Evolutionary conservation across 768 basidiomycete genomes (phyloP).

Genomic region (Mycena olivaceomarginata): DNA sequence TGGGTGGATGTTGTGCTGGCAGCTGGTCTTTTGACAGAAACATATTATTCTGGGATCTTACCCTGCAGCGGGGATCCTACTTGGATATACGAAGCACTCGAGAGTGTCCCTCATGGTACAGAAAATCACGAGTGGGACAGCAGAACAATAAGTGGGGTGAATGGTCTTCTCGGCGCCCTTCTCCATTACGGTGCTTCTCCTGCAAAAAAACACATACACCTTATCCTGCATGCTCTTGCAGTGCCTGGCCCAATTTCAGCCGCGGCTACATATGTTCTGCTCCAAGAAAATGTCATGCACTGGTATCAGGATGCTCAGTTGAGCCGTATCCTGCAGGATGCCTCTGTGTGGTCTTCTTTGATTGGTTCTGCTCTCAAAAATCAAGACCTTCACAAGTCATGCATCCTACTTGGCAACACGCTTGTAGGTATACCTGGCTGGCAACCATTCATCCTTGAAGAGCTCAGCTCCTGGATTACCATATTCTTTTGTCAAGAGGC

Average conservation of each 20-base stretch:
- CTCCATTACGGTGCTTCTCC: not conserved
- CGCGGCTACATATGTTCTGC: not conserved
- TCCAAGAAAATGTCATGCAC: not conserved
- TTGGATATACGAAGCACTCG: slow-evolving; percentile 10
- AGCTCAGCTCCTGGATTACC: slow-evolving; percentile 1
- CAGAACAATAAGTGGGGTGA: not conserved
- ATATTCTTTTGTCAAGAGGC: not conserved
- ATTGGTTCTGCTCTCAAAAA: not conserved
- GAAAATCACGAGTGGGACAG: not conserved
- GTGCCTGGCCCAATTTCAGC: not conserved
- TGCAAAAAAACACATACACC: not conserved
- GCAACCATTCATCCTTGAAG: not conserved
- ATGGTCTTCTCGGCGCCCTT: not conserved
- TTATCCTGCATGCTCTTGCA: not conserved
- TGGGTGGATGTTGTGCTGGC: not conserved
- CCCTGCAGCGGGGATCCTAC: not conserved
- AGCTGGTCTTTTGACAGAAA: not conserved
- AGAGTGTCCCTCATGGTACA: not conserved
- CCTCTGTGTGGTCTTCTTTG: slow-evolving; percentile 2
- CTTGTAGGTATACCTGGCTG: not conserved
- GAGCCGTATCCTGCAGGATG: not conserved
- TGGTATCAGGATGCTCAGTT: slow-evolving; percentile 4
- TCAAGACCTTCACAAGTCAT: too few relatives aligned
- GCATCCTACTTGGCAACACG: not conserved
- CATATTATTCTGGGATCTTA: not conserved